A percentile compares a stretch with the other conserved stretches of the same genome.
Conservation (phyloP, 2,329 filamentous ascomycete genomes). For the Pseudocercospora crystallina region DNA sequence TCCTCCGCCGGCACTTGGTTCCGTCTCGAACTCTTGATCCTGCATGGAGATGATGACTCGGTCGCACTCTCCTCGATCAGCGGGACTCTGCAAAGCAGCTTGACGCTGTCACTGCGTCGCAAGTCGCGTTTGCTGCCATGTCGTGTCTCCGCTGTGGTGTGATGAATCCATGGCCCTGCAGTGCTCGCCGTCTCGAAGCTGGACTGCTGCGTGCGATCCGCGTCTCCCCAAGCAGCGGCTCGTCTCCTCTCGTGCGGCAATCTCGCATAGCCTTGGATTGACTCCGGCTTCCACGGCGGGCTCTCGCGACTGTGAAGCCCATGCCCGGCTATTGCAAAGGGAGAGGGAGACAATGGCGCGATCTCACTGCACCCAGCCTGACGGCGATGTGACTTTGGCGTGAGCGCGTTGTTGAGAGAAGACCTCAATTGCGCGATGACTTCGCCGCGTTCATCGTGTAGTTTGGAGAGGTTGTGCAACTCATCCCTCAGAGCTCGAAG, state of each 20-base stretch:
- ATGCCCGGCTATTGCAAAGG: conserved; percentile 15
- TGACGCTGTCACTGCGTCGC: conserved; percentile 14
- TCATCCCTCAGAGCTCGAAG: conserved; percentile 19
- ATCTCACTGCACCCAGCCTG: neutral
- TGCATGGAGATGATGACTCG: no score
- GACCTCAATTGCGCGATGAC: conserved; percentile 15
- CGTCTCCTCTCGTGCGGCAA: conserved; percentile 15
- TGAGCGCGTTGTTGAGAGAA: conserved; percentile 15
- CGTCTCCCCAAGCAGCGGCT: neutral
- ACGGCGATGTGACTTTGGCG: neutral
- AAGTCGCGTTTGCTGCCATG: conserved; percentile 2
- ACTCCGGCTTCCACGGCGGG: conserved; percentile 16
- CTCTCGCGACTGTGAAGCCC: conserved; percentile 1
- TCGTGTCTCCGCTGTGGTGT: no score
- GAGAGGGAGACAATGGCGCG: conserved; percentile 1
- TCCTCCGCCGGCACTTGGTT: no score
- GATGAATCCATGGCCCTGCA: neutral
- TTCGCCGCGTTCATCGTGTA: conserved; percentile 22
- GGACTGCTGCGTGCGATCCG: neutral
- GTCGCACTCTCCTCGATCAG: conserved; percentile 11
- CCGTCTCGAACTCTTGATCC: no score
- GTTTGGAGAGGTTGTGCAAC: conserved; percentile 10
- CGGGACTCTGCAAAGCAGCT: conserved; percentile 12
- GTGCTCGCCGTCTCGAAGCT: conserved; percentile 9
- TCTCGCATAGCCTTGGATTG: conserved; percentile 11